Base-by-base conservation (phyloP, 768 basidiomycete genomes). In the Tubosaeta brunneosetosa region DNA sequence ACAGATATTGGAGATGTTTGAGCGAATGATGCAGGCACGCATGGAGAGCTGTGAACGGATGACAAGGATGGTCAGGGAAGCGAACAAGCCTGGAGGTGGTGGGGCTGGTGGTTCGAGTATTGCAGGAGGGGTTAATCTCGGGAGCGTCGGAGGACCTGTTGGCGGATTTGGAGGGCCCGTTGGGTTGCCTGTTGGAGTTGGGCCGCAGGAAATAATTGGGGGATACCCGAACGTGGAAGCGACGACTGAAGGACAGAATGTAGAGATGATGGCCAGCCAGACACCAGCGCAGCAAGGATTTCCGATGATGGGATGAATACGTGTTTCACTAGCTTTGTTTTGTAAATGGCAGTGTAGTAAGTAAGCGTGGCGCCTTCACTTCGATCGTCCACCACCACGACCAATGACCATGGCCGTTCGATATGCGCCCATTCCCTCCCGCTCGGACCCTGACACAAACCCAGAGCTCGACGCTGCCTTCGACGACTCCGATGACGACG, bases 401-500 rank as follows among this genome's bases (percentile, higher is more conserved):
- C 53, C 22, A 22, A 22, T 22, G n/a, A 54, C 36, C 36, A 78
- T 77, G 77, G 69, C 83, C 60, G 77, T 74, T 58, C 80, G 82
- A 59, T 90, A 90, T 77, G 81, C 82, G 2, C 82, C 86, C 53
- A 70, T 89, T 42, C 83, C 85, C 58, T 76, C 79, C 19, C 73
- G 73, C 60, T 70, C 75, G 16, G 79, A 80, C 64, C 72, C 69
- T 43, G 71, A 76, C 50, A 66, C 74, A 9, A 71, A 75, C 44
- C 66, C 77, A 53, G 86, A 92, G 73, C 83, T 94, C 80, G 86
- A 93, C 64, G 90, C 90, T 22, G 91, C 92, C 2, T 94, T 94
- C 59, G 85, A 85, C 66, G 86, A 88, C 59, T 79, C 82, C 4
- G 89, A 90, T 50, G 85, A 85, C 55, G 84, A 87, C 44, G 82